A percentile compares a stretch with the other conserved stretches of the same genome.
These are phyloP conservation scores for Rossbeevera mucosa DNA, from an alignment of 768 basidiomycete genomes.

Conservation along the genomic window DNA sequence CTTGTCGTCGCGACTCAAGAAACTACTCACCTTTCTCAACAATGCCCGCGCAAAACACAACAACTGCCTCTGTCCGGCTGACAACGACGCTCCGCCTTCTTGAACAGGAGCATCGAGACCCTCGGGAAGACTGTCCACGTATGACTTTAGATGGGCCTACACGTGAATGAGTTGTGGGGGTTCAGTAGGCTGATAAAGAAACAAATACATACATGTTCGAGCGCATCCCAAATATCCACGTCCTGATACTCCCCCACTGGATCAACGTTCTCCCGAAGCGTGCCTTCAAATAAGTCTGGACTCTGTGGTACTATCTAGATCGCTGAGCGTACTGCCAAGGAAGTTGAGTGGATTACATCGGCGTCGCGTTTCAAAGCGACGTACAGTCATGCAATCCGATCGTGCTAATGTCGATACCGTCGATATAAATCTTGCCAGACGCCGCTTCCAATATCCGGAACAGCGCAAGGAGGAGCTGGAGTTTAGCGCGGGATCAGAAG, in stretches of 20 bases:
- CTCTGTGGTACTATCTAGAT: slow-evolving; percentile 87
- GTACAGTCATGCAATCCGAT: slow-evolving; percentile 63
- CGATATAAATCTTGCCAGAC: slow-evolving; percentile 63
- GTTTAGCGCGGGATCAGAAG: not conserved
- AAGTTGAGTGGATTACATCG: not conserved
- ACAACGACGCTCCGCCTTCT: slow-evolving; percentile 79
- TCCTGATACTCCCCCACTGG: slow-evolving; percentile 74
- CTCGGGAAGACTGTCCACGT: slow-evolving; percentile 59
- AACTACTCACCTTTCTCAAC: slow-evolving; percentile 54
- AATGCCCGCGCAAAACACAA: slow-evolving; percentile 86
- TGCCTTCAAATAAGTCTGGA: slow-evolving; percentile 67
- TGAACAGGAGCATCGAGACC: slow-evolving; percentile 68
- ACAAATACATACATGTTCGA: slow-evolving; percentile 50
- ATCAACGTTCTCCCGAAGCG: slow-evolving; percentile 84
- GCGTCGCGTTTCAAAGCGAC: not conserved
- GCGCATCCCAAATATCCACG: slow-evolving; percentile 80
- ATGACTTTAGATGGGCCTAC: slow-evolving; percentile 64
- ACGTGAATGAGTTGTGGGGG: not conserved
- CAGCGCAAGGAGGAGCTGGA: slow-evolving; percentile 59
- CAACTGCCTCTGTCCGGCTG: slow-evolving; percentile 81
- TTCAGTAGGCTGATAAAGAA: too few relatives aligned
- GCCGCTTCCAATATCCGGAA: slow-evolving; percentile 75
- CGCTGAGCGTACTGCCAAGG: slow-evolving; percentile 54
- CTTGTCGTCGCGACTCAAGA: not conserved
- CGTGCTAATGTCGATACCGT: slow-evolving; percentile 70